A percentile compares a stretch with the other conserved stretches of the same genome.
phyloP scores from a whole-genome alignment of 2,329 filamentous ascomycete species.

The Elsinoe arachidis region DNA sequence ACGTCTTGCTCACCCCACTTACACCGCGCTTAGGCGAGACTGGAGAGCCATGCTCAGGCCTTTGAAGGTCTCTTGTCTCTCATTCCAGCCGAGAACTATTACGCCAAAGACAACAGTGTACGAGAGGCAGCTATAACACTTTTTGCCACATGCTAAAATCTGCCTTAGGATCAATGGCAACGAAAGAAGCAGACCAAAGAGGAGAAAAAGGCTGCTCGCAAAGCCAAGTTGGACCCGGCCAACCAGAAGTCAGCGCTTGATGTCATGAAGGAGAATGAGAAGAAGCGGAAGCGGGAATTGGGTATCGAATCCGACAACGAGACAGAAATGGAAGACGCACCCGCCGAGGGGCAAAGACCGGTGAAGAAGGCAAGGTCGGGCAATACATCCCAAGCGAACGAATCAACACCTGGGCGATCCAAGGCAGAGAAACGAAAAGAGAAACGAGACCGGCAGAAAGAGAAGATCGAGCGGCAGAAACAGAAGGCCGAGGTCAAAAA shows the following conservation, averaged over 20 bases:
- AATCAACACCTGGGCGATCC: constrained; percentile 24
- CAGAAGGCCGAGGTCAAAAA: constrained; percentile 33
- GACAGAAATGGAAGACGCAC: constrained; percentile 25
- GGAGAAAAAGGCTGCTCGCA: constrained; percentile 71
- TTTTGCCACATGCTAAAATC: constrained; percentile 15
- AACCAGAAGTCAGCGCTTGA: constrained; percentile 88
- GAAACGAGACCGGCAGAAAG: constrained; percentile 39
- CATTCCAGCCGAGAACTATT: constrained; percentile 86
- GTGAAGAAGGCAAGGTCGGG: constrained; percentile 38
- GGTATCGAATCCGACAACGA: constrained; percentile 44
- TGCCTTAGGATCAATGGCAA: constrained; percentile 75
- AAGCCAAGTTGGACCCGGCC: constrained; percentile 84
- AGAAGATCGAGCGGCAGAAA: constrained; percentile 28
- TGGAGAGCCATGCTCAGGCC: constrained; percentile 56
- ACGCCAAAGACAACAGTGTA: constrained; percentile 68
- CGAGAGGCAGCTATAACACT: constrained; percentile 32
- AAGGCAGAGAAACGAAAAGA: constrained; percentile 37
- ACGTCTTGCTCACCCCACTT: constrained; percentile 18
- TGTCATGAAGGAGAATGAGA: constrained; percentile 46
- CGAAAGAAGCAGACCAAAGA: constrained; percentile 94
- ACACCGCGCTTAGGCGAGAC: constrained; percentile 38
- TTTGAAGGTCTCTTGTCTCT: constrained; percentile 82
- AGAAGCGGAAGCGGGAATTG: constrained; percentile 41
- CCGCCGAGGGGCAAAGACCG: constrained; percentile 28
- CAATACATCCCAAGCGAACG: constrained; percentile 18